Base-by-base conservation (phyloP, 139 green algal genomes). In the Trebouxia sp. region DNA sequence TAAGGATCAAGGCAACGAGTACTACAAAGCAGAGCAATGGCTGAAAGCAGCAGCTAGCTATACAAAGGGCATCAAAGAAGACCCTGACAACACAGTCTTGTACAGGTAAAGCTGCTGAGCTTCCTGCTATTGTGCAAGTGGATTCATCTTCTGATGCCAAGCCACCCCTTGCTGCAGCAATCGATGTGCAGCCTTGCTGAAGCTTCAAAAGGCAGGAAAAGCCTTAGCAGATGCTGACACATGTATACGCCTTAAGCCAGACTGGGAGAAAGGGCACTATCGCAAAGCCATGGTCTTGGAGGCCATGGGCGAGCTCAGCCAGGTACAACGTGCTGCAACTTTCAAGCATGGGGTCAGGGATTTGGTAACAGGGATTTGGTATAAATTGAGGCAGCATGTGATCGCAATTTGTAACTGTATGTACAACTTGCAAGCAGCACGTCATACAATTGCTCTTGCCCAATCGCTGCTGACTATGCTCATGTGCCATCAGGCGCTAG, bases 151-250 rank as follows among this genome's bases (percentile, higher is more conserved):
- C n/a, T n/a, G n/a, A n/a, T n/a, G n/a, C n/a, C n/a, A n/a, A n/a
- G n/a, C n/a, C n/a, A n/a, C n/a, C n/a, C n/a, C n/a, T n/a, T 28
- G 3, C 9, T 79, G 75, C 90, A 98, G 93, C 90, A 98, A 98
- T 80, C 92, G 95, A 1, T 92, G 88, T 66, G 94, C 91, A 6
- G 89, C 95, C 7, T 83, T 98, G 43, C 77, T 98, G 37, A 91
- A 97, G 77, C 90, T 98, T 12, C 93, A 92, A 45, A 98, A 98
- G 89, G 85, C 97, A 1, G 88, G 80, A 2, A 97, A 97, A 82
- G 95, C 95, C 1, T 65, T 98, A n/a, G 85, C 88, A 47, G 95
- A 98, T 81, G 95, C 95, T 12, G 87, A 95, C 17, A 75, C 85
- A 28, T 92, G 89, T 84, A 92, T 98, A 24, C 66, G 79, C 14